Evolutionary conservation across 2,329 filamentous ascomycete species (phyloP), one percentile per base, ranked within the genome.

Genomic region (Fonsecaea erecta): DNA sequence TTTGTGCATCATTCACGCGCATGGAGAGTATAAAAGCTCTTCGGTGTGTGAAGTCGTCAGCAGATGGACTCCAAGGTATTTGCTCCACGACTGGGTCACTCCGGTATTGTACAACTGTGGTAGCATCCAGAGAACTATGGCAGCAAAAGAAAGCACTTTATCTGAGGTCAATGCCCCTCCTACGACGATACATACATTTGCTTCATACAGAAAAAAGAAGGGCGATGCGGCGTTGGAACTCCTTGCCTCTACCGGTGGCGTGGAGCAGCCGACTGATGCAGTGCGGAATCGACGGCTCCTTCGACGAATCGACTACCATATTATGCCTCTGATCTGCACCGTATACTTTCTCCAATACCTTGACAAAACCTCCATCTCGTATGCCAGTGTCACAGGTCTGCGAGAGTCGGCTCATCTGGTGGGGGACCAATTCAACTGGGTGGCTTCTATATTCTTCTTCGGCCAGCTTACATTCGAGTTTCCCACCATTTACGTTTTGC

Each of bases 381-480:
- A 75, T 32, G 72, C 71, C 35, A 71, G 71, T 26, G 68, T 76
- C 18, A 75, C 72, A 2, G 74, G 73, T 0, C 52, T 76, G 21
- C 69, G 70, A 3, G 60, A 69, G 53, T 75, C 77, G 1, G 72
- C 74, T 0, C 34, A 65, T 28, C 57, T 65, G 16, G 18, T 48
- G n/a, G 56, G 60, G 26, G 24, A 61, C 73, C 68, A 80, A 58
- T 80, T 79, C 60, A 79, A 80, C 55, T 80, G 80, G 51, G 66
- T 79, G 1, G 77, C 75, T 64, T 79, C 77, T 1, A 74, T 81
- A 32, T 80, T 80, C 64, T 81, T 80, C 40, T 76, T 78, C 46
- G 78, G 78, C 0, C 75, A 78, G 26, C 68, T 78, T 3, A 73
- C 75, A 0, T 78, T 79, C 30, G 75, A 78, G 40, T 80, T 77